Base-by-base conservation (phyloP, 2,329 filamentous ascomycete genomes). In the Pseudogymnoascus sp. region DNA sequence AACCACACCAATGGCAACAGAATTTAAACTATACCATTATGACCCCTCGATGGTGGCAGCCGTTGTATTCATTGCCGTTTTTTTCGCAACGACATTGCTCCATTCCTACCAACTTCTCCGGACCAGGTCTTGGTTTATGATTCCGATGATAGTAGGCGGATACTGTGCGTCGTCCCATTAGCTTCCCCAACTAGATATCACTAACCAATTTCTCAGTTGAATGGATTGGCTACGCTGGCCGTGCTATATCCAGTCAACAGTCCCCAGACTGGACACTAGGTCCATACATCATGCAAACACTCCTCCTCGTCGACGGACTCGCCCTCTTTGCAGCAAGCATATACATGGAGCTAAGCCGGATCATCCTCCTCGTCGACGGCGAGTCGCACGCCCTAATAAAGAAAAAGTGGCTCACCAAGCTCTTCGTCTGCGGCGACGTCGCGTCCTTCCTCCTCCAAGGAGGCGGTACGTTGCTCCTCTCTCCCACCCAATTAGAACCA, bases 351-450 rank as follows among this genome's bases (percentile, higher is more conserved):
- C 71, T 78, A 8, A 72, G 75, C 5, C 71, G 76, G 4, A 65
- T 77, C 21, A 73, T 77, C 33, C 60, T 62, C 4, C 66, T 73
- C n/a, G 72, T 74, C 2, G 72, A 76, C 58, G 78, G 75, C 9
- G 74, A 75, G 25, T 41, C 69, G 0, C 71, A 75, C 49, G 76
- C 78, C 0, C 69, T 79, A 12, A 75, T 81, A 40, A 70, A 72
- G 0, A 69, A 71, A 0, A 73, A 59, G 18, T 78, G 75, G 74
- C 69, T 81, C 9, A 81, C 79, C 4, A 78, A 77, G 62, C 71
- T 80, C 45, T 81, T 81, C 61, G 78, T 81, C 4, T 64, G 69
- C 8, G 77, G 78, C 16, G 79, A 81, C 64, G 71, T 81, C 1
- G 60, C 81, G 1, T 76, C 75, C 9, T 80, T 81, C 69, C 59